Conservation (phyloP, 768 basidiomycete species). For the Mycena metata region DNA sequence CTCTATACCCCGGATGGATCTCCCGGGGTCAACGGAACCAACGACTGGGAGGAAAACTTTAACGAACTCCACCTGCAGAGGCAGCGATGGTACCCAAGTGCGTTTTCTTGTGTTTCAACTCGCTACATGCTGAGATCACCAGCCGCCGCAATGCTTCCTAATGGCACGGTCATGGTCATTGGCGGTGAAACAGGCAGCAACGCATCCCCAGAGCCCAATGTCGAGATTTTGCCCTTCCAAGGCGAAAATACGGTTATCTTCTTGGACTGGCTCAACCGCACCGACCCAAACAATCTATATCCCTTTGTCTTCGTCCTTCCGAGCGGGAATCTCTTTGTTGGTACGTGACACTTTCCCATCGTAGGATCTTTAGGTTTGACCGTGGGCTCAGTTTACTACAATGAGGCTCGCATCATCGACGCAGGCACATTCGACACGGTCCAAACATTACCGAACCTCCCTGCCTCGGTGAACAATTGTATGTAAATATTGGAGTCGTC, state of each 20-base stretch:
- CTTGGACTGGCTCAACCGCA: conserved; percentile 76
- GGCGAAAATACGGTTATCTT: conserved; percentile 74
- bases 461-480: conserved; percentile 79
- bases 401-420: conserved; percentile 83
- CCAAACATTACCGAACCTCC: conserved; percentile 75
- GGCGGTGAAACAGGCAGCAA: conserved; percentile 84
- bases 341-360: too few relatives aligned
- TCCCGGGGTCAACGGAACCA: conserved; percentile 78
- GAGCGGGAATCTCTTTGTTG: conserved; percentile 76
- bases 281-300: conserved; percentile 86
- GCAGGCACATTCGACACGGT: conserved; percentile 75
- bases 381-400: conserved; percentile 89
- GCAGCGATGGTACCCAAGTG: conserved; percentile 51
- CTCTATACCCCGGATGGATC: conserved; percentile 79
- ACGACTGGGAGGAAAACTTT: conserved; percentile 85
- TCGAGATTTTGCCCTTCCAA: conserved; percentile 79
- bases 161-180: conserved; percentile 67
- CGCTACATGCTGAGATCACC: neutral
- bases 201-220: conserved; percentile 71
- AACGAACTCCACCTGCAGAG: conserved; percentile 68
- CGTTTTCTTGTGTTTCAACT: conserved; percentile 16
- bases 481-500: conserved; percentile 28
- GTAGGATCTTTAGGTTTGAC: too few relatives aligned
- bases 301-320: conserved; percentile 83
- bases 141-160: conserved; percentile 74